Percentiles rank a stretch among this genome's conserved stretches.
phyloP scores from a whole-genome alignment of 2,329 filamentous ascomycete species.

The Chalaropsis ovoidea region DNA sequence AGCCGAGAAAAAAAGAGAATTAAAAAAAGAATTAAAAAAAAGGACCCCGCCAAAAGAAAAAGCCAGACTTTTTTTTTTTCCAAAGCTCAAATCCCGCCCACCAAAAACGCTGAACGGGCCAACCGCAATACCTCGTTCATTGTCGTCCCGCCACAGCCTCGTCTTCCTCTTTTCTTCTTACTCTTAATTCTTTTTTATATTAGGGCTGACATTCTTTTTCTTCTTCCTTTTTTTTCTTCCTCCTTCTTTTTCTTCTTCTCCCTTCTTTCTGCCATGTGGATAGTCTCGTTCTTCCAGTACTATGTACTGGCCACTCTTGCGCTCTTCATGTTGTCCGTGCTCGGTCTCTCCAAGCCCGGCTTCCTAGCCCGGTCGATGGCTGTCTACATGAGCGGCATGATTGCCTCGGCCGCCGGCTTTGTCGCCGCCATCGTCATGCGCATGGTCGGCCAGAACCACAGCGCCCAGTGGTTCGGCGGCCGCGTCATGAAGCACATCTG shows the following conservation, averaged over 20 bases:
- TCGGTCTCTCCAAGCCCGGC: slow-evolving; percentile 45
- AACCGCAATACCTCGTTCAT: slow-evolving; percentile 9
- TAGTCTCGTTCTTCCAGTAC: slow-evolving; percentile 36
- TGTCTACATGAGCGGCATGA: slow-evolving; percentile 52
- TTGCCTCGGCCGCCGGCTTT: slow-evolving; percentile 62
- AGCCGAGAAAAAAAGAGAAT: not conserved
- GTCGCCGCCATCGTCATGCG: slow-evolving; percentile 62
- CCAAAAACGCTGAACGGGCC: slow-evolving; percentile 10
- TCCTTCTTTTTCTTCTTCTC: slow-evolving; percentile 25
- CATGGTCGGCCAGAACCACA: slow-evolving; percentile 58
- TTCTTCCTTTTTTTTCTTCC: slow-evolving; percentile 10
- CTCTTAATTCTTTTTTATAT: slow-evolving; percentile 6
- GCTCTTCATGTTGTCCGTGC: slow-evolving; percentile 54
- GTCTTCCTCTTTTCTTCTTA: slow-evolving; percentile 13
- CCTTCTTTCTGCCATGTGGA: slow-evolving; percentile 34
- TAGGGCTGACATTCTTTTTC: not conserved
- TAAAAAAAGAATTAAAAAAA: not conserved
- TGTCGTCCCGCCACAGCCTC: slow-evolving; percentile 12
- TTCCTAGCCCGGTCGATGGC: slow-evolving; percentile 61
- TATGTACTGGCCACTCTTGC: slow-evolving; percentile 43
- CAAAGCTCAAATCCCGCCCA: not conserved
- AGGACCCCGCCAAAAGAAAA: slow-evolving; percentile 3
- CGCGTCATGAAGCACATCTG: slow-evolving; percentile 73
- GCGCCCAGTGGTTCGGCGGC: slow-evolving; percentile 76
- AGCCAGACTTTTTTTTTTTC: slow-evolving; percentile 1